Evolutionary conservation across 495 filamentous ascomycete genomes (phyloP), one percentile per base, ranked within the genome.

Genomic region (Aspergillus hancockii): DNA sequence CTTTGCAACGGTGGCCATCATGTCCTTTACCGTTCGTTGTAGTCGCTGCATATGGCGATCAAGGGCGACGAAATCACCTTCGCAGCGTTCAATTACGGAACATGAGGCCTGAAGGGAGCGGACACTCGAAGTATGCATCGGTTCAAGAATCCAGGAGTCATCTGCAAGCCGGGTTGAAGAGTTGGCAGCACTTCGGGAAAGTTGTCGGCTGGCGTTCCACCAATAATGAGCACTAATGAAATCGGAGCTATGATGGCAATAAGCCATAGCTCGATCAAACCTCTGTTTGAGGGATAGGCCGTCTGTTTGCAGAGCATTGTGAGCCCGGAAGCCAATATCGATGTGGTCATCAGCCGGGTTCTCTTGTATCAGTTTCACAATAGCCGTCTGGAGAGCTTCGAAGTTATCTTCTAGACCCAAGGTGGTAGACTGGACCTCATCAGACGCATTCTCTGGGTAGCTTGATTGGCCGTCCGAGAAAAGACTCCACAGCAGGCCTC

Each of bases 381-480:
- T 89, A 7, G 90, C 89, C 34, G 90, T 87, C 55, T 93, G 88
- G 8, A 96, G 75, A 54, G 90, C 87, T 70, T 94, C 89, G 62
- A 94, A 90, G 62, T 92, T 90, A 61, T 89, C 89, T 66, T 90
- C 88, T 7, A 91, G 74, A 28, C 90, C 89, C 12, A 90, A 79
- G 9, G 82, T 79, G 13, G 85, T 85, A 28, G 82, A 81, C 5
- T 80, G 81, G 12, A 79, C 78, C 12, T 91, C 89, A 19, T 57
- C 62, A 18, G 62, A 55, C 3, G 54, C 34, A 49, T 51, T 63
- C 13, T 70, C 67, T 12, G 61, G 47, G 18, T 31, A 54, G 25
- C 30, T 62, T 19, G 61, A 21, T 52, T 57, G 62, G 32, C 50
- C 58, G 19, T 71, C 67, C 0, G 72, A 56, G 13, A 85, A 86